Evolutionary conservation across 148 eudicot species (phyloP).

Genomic region (Cornus suecica): DNA sequence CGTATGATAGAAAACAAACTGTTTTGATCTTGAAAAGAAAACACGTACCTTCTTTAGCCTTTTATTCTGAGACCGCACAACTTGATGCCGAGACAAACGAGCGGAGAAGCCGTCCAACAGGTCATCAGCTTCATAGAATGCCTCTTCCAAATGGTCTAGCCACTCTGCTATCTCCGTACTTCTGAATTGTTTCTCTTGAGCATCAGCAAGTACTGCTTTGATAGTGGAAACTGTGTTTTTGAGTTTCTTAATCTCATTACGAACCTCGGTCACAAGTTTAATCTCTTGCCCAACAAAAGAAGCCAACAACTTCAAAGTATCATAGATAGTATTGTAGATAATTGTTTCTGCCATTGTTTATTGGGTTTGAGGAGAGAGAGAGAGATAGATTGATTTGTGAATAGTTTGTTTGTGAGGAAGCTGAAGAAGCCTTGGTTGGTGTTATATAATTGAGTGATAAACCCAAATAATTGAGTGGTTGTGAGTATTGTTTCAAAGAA

Average conservation of each 20-base stretch:
- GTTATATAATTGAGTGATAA: no score
- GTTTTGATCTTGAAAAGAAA: constrained; percentile 6
- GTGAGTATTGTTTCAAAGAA: no score
- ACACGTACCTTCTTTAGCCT: background rate
- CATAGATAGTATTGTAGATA: constrained; percentile 1
- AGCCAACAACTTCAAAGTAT: no score
- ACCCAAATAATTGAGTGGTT: no score
- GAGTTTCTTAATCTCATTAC: constrained; percentile 14
- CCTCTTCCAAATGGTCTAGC: constrained; percentile 11
- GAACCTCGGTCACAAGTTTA: constrained; percentile 1
- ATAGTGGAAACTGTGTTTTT: constrained; percentile 16
- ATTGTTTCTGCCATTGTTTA: constrained; percentile 16
- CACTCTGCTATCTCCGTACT: constrained; percentile 11
- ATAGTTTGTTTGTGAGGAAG: no score
- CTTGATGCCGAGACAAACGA: background rate
- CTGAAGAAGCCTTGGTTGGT: no score
- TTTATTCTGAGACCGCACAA: background rate
- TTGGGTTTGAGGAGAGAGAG: no score
- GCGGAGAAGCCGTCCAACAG: constrained; percentile 14
- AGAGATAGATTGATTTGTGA: no score
- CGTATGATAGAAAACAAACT: constrained; percentile 1
- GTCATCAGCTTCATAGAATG: constrained; percentile 14
- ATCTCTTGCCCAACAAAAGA: background rate
- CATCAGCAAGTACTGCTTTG: constrained; percentile 16
- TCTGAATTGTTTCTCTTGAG: constrained; percentile 9